Evolutionary conservation across 371 early-diverging fungal genomes (phyloP).

Genomic region (Lichtheimia ramosa): DNA sequence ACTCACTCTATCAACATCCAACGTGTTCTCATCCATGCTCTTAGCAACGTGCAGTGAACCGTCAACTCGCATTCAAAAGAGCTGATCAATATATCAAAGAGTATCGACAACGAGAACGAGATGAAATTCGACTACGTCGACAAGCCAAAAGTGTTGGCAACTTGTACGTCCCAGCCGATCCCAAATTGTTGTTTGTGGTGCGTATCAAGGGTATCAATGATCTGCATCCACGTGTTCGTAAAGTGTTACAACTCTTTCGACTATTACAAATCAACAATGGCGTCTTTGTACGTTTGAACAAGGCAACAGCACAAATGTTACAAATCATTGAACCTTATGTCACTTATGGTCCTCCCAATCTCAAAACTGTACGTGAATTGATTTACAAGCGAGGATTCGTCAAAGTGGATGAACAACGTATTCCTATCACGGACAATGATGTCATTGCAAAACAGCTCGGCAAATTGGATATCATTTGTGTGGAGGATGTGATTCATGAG

Average conservation of each 20-base stretch:
- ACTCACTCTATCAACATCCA: too few species aligned
- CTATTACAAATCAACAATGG: constrained; percentile 98
- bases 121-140: constrained; percentile 84
- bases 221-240: constrained; percentile 96
- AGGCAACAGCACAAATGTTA: constrained; percentile 96
- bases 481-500: constrained; percentile 99
- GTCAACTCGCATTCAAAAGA: constrained; percentile 93
- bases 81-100: constrained; percentile 96
- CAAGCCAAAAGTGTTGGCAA: constrained; percentile 84
- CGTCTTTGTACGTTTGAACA: constrained; percentile 96
- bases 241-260: constrained; percentile 97
- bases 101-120: constrained; percentile 85
- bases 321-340: constrained; percentile 97
- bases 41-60: constrained; percentile 71
- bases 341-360: constrained; percentile 94
- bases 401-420: constrained; percentile 92
- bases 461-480: constrained; percentile 91
- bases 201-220: constrained; percentile 95
- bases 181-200: constrained; percentile 94
- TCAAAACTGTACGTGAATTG: constrained; percentile 97
- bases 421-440: constrained; percentile 94
- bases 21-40: not conserved
- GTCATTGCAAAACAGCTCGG: constrained; percentile 92
- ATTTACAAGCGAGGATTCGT: constrained; percentile 99
- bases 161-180: constrained; percentile 92